These are phyloP conservation scores for Ambrosiella xylebori DNA, from an alignment of 2,329 filamentous ascomycete genomes.

Conservation along the genomic window DNA sequence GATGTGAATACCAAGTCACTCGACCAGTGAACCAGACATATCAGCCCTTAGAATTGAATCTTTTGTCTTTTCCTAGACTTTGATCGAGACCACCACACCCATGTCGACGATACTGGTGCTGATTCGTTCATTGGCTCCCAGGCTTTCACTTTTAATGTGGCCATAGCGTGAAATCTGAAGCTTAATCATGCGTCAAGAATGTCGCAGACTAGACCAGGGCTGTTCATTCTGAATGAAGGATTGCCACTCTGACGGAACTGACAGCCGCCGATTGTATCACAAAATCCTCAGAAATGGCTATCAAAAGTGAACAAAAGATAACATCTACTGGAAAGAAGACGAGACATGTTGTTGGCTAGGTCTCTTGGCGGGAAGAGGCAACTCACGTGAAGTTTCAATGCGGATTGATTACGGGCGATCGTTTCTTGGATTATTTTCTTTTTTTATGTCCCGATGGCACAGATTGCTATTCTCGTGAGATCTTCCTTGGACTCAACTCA, in stretches of 20 bases:
- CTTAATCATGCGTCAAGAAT: slow-evolving; percentile 11
- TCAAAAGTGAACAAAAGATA: not conserved
- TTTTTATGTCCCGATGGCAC: not conserved
- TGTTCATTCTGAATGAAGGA: not conserved
- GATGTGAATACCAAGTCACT: too few relatives aligned
- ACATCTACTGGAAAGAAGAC: not conserved
- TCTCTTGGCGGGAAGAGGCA: not conserved
- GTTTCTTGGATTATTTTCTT: not conserved
- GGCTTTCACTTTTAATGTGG: not conserved
- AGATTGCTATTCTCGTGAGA: not conserved
- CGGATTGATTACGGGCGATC: not conserved
- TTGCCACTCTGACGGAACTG: too few relatives aligned
- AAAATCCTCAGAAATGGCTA: too few relatives aligned
- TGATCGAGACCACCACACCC: not conserved
- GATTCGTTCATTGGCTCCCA: not conserved
- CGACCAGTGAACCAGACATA: too few relatives aligned
- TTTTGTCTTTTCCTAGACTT: too few relatives aligned
- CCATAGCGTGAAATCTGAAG: slow-evolving; percentile 6
- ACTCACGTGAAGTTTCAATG: not conserved
- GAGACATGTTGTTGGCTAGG: not conserved
- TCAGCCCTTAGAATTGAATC: too few relatives aligned
- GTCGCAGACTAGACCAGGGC: slow-evolving; percentile 13
- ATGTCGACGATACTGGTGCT: not conserved
- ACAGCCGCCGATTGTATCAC: too few relatives aligned
- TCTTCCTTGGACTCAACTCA: not conserved